These are phyloP conservation scores for Carallia brachiata DNA, from an alignment of 345 rosid species.

Conservation along the genomic window DNA sequence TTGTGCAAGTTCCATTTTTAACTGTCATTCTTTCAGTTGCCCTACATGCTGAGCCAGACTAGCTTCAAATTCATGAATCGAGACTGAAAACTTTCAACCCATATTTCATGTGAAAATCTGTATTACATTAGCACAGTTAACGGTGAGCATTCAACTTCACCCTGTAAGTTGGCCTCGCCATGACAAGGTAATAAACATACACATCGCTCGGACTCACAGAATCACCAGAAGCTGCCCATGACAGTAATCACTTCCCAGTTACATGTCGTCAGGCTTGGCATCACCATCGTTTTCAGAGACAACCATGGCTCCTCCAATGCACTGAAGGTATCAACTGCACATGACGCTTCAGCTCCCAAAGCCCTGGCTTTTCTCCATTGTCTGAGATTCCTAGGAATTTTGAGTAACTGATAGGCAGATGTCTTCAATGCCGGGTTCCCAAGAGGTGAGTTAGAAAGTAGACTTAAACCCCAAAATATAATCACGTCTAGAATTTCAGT, in stretches of 20 bases:
- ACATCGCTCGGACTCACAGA: background rate
- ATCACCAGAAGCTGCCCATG: constrained; percentile 8
- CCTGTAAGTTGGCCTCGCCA: background rate
- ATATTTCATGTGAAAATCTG: background rate
- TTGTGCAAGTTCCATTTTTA: no score
- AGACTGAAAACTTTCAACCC: background rate
- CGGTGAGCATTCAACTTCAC: constrained; percentile 3
- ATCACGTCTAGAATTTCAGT: constrained; percentile 7
- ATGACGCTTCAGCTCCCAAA: background rate
- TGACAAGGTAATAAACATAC: no score
- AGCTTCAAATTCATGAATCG: background rate
- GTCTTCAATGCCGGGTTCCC: background rate
- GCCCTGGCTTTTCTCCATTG: background rate
- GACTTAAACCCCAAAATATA: background rate
- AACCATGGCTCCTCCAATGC: background rate
- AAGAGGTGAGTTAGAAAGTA: background rate
- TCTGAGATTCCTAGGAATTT: background rate
- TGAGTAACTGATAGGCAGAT: background rate
- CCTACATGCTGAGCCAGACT: no score
- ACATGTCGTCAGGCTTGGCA: background rate
- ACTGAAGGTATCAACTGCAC: background rate
- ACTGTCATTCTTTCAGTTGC: no score
- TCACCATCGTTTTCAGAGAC: background rate
- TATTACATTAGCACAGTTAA: background rate
- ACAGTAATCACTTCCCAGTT: background rate